Conservation (phyloP, 495 filamentous ascomycete genomes). For the Jackrogersella minutella region DNA sequence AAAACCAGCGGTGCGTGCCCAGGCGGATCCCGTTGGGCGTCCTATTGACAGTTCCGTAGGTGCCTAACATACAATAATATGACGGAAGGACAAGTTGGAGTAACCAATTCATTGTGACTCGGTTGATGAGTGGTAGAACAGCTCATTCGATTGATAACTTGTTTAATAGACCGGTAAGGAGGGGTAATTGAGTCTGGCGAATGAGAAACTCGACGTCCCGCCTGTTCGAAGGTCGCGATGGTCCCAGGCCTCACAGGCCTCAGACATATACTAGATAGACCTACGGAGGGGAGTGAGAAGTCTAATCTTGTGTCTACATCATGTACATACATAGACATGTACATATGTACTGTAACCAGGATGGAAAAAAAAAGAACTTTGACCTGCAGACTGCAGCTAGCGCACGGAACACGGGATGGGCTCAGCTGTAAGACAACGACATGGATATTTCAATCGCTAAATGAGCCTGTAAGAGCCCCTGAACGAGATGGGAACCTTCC, state of each 20-base stretch:
- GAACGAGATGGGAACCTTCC: constrained; percentile 2
- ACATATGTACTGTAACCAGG: constrained; percentile 9
- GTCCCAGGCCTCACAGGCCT: not conserved
- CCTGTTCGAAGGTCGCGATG: constrained; percentile 35
- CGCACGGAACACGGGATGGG: constrained; percentile 33
- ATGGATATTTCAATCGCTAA: constrained; percentile 35
- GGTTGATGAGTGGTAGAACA: constrained; percentile 18
- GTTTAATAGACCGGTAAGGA: constrained; percentile 22
- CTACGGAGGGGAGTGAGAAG: constrained; percentile 30
- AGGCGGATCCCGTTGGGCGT: constrained; percentile 33
- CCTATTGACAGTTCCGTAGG: constrained; percentile 30
- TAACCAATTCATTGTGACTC: constrained; percentile 33
- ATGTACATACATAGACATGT: not conserved
- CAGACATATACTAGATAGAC: constrained; percentile 17
- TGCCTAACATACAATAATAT: constrained; percentile 38
- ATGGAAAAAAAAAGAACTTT: constrained; percentile 21
- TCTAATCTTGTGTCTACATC: constrained; percentile 9
- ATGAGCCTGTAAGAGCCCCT: constrained; percentile 37
- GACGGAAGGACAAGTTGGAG: constrained; percentile 31
- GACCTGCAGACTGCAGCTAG: constrained; percentile 26
- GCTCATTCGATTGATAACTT: constrained; percentile 27
- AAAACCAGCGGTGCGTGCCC: constrained; percentile 27
- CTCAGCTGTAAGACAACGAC: constrained; percentile 20
- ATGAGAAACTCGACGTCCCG: constrained; percentile 29
- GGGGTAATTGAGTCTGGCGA: constrained; percentile 28